A percentile compares a stretch with the other conserved stretches of the same genome.
Conservation (phyloP, 139 green algal genomes). For the Gonium pectorale region DNA sequence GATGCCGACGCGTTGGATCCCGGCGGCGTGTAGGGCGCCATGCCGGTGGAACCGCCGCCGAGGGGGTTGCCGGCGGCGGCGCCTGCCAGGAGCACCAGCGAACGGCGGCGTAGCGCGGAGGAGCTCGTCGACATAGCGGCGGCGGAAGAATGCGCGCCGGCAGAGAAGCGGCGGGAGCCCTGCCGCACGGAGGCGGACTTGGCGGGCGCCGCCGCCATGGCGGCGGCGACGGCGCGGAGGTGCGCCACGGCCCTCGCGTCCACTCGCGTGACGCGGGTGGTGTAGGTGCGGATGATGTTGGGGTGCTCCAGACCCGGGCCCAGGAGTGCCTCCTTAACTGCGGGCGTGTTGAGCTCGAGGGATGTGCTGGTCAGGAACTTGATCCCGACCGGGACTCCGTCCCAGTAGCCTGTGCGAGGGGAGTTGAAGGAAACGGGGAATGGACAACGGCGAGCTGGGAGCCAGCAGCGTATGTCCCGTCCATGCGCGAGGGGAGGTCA, state of each 20-base stretch:
- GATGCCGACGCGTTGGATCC: no score
- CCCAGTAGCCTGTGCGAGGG: background rate
- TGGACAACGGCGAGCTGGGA: no score
- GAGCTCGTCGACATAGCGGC: no score
- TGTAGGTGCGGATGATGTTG: slow-evolving; percentile 37
- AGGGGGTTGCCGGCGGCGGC: no score
- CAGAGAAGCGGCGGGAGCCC: background rate
- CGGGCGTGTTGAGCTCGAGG: slow-evolving; percentile 25
- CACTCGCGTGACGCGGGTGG: slow-evolving; percentile 24
- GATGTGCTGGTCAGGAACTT: slow-evolving; percentile 38
- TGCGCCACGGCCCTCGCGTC: slow-evolving; percentile 1
- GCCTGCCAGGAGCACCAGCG: no score
- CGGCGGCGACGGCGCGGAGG: slow-evolving; percentile 7
- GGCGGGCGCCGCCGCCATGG: slow-evolving; percentile 18
- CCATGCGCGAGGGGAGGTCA: no score
- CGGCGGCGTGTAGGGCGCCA: no score
- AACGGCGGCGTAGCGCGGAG: background rate
- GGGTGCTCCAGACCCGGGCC: slow-evolving; percentile 19
- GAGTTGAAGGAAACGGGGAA: no score
- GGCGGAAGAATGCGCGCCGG: background rate
- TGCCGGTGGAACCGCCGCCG: no score
- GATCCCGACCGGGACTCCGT: slow-evolving; percentile 19
- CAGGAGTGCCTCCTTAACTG: slow-evolving; percentile 38
- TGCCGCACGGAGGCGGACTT: background rate
- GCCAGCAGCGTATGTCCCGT: no score